Conservation (phyloP, 176 grass and related monocot species). For the Juncus inflexus region DNA sequence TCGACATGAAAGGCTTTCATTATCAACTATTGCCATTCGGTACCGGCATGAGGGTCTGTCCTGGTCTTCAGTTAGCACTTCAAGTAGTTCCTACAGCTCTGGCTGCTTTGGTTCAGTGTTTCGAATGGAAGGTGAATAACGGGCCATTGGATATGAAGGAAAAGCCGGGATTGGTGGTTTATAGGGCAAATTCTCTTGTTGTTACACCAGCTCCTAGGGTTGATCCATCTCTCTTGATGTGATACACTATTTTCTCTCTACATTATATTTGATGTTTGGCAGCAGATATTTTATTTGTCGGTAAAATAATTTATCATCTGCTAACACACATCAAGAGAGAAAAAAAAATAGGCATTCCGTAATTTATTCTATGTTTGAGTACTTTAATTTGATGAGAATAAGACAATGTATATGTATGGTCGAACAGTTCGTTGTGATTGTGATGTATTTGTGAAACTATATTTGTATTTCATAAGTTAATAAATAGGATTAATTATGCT, state of each 20-base stretch:
- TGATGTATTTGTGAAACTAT: too few species aligned
- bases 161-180: constrained; percentile 19
- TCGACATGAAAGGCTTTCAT: constrained; percentile 61
- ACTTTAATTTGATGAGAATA: too few species aligned
- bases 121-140: constrained; percentile 40
- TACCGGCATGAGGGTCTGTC: constrained; percentile 54
- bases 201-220: constrained; percentile 11
- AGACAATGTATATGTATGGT: too few species aligned
- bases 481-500: too few species aligned
- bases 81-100: constrained; percentile 45
- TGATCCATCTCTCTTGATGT: constrained; percentile 14
- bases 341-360: too few species aligned
- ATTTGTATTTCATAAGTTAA: too few species aligned
- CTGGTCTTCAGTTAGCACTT: constrained; percentile 54
- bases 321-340: too few species aligned
- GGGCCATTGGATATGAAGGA: constrained; percentile 58
- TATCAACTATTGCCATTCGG: constrained; percentile 77
- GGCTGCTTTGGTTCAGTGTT: constrained; percentile 64
- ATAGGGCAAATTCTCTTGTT: background rate
- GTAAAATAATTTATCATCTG: too few species aligned
- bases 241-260: background rate
- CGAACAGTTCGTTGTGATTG: too few species aligned
- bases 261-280: too few species aligned
- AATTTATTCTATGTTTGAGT: too few species aligned
- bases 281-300: too few species aligned